Evolutionary conservation across 2,329 filamentous ascomycete species (phyloP), one percentile per base, ranked within the genome.

Genomic region (Neonectria neomacrospora): DNA sequence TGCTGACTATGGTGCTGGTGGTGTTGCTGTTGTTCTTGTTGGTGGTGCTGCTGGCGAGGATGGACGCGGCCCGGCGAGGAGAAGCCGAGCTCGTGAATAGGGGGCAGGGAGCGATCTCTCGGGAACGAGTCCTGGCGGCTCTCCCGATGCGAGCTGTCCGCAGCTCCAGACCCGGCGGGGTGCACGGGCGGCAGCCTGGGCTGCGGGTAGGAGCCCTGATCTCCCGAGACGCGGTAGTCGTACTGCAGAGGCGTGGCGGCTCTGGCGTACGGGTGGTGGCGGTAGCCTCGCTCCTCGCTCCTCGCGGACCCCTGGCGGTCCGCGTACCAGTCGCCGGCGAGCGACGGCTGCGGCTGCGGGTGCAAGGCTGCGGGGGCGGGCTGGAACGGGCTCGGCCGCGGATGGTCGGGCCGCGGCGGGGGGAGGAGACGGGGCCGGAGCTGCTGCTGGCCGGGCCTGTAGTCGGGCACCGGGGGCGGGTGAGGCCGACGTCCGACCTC

Each of bases 261-360:
- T 9, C 22, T 39, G 6, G 14, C 6, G 22, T 54, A 59, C 16
- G 56, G 56, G 32, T 59, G 48, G 16, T 53, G 32, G 5, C 48
- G 48, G 41, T 28, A 52, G 4, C 50, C 41, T 18, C 32, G 44
- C 1, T 54, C 30, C 12, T 32, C 34, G 11, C 52, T 30, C n/a
- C 28, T 11, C 39, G 30, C 39, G 22, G 44, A 53, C 10, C 45
- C 45, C 23, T 48, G 47, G n/a, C n/a, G 18, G 22, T 16, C 41
- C 30, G 5, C 11, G 28, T 44, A 44, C 16, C 2, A 3, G 42
- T 45, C 26, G 4, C 14, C 20, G 22, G 42, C 4, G 42, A 16
- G 14, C 6, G 34, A 14, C 8, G 8, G 2, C 6, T 12, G 47
- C 14, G 11, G 8, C 16, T 7, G 26, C 32, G 28, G 20, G 5